Evolutionary conservation across 1,284 basidiomycete genomes (phyloP).

Genomic region (Stygiomarasmius scandens): DNA sequence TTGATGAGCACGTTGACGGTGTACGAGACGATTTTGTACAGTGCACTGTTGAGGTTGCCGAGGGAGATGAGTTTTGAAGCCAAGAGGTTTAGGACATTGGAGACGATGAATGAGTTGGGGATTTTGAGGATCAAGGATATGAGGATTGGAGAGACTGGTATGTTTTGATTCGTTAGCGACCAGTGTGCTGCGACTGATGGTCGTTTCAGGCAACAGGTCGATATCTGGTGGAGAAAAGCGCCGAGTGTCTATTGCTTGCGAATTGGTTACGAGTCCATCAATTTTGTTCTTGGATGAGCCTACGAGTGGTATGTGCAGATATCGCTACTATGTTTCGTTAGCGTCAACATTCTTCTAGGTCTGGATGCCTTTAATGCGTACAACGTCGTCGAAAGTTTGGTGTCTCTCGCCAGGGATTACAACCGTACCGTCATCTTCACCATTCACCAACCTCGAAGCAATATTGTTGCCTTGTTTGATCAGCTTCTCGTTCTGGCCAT

Average conservation of each 20-base stretch:
- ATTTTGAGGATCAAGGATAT: constrained; percentile 90
- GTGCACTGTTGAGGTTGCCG: constrained; percentile 87
- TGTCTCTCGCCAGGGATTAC: constrained; percentile 84
- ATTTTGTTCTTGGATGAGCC: constrained; percentile 97
- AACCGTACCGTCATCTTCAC: constrained; percentile 97
- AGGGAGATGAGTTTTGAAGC: constrained; percentile 93
- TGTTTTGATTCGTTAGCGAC: constrained; percentile 25
- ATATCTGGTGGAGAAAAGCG: constrained; percentile 97
- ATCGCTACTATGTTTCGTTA: neutral
- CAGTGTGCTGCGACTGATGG: neutral
- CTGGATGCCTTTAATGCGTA: constrained; percentile 94
- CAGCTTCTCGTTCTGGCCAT: constrained; percentile 85
- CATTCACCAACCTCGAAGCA: constrained; percentile 97
- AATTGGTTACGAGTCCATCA: constrained; percentile 93
- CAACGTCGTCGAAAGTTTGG: constrained; percentile 91
- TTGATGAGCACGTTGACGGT: constrained; percentile 96
- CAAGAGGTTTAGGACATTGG: constrained; percentile 91
- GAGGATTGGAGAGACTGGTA: constrained; percentile 85
- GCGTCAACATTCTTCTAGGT: constrained; percentile 44
- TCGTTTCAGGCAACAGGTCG: constrained; percentile 64
- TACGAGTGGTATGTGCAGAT: constrained; percentile 73
- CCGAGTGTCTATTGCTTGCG: constrained; percentile 96
- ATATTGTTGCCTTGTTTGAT: constrained; percentile 95
- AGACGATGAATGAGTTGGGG: constrained; percentile 95
- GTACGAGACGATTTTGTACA: constrained; percentile 96